These are phyloP conservation scores for Chenopodium quinoa DNA, from an alignment of 148 eudicot species.

Conservation along the genomic window DNA sequence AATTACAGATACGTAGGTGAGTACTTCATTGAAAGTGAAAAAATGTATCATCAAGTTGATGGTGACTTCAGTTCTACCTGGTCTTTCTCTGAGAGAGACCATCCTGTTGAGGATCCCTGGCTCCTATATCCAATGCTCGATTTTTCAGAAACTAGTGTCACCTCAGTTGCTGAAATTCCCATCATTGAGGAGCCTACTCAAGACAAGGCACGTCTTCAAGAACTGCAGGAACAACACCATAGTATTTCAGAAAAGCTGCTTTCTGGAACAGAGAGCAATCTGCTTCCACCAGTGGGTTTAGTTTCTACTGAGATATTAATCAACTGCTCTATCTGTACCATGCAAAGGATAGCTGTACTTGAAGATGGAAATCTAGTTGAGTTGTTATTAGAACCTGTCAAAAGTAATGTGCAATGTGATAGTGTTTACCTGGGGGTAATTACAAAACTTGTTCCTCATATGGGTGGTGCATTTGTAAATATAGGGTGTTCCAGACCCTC, in stretches of 20 bases:
- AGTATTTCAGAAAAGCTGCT: conserved; percentile 40
- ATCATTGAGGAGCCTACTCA: conserved; percentile 16
- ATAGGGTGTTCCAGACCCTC: conserved; percentile 73
- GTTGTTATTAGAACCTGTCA: conserved; percentile 81
- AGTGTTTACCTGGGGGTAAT: conserved; percentile 86
- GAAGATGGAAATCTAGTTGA: conserved; percentile 89
- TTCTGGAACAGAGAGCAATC: conserved; percentile 42
- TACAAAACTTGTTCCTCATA: conserved; percentile 78
- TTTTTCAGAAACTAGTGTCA: conserved; percentile 24
- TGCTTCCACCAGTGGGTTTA: conserved; percentile 35
- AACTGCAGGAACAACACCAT: conserved; percentile 31
- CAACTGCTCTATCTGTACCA: conserved; percentile 84
- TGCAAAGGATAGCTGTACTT: conserved; percentile 94
- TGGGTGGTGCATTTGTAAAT: conserved; percentile 97
- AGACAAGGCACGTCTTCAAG: conserved; percentile 2
- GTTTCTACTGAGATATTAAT: conserved; percentile 72
- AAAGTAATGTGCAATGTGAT: conserved; percentile 79
- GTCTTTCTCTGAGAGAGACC: conserved; percentile 35
- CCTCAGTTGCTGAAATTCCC: conserved; percentile 25
- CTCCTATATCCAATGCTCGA: conserved; percentile 36
- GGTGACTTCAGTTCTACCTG: conserved; percentile 19
- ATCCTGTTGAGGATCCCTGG: conserved; percentile 96
- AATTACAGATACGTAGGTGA: conserved; percentile 14
- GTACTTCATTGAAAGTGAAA: conserved; percentile 25
- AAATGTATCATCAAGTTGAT: conserved; percentile 9